Evolutionary conservation across 2,329 filamentous ascomycete genomes (phyloP), one percentile per base, ranked within the genome.

Genomic region (Arthroderma sp.): DNA sequence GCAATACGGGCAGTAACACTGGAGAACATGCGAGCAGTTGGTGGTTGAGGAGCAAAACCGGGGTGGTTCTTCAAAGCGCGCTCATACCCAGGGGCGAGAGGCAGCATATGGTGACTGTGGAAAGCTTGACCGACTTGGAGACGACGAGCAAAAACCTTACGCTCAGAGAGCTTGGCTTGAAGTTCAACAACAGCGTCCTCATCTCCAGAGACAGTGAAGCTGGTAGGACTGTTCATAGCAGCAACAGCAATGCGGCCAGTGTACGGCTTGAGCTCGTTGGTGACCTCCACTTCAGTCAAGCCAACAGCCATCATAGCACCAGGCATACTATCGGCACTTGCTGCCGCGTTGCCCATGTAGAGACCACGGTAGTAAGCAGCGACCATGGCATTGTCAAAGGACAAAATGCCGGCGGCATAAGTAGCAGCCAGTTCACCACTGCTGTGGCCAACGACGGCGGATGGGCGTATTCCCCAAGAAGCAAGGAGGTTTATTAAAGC

Each of bases 381-480:
- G n/a, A 55, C 38, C 54, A 55, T 55, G 23, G 81, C 79, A 41
- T 56, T 56, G 21, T 56, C 35, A 37, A 56, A 56, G 4, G 69
- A 67, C 2, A 74, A 57, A 0, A 74, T 66, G n/a, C 70, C 72
- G 2, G 71, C 66, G 5, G 66, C 65, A 41, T 67, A 66, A 0
- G 74, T 56, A 1, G 73, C 71, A 4, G 71, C 67, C 60, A 71
- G 72, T 59, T 74, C 72, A 1, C 72, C 72, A 1, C 73, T 65
- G 41, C 66, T 69, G 35, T 73, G 71, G 19, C 66, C 68, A 23
- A 69, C 61, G 23, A 68, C 64, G 2, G 60, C 58, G 5, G 54
- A 56, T 0, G 70, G 68, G 4, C 33, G 41, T 9, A 72, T 58
- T 13, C 69, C 68, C 54, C 67, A 64, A 15, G 66, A 65, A 17